Evolutionary conservation across 352 stramenopile genomes (phyloP).

Genomic region (Pythium myriotylum): DNA sequence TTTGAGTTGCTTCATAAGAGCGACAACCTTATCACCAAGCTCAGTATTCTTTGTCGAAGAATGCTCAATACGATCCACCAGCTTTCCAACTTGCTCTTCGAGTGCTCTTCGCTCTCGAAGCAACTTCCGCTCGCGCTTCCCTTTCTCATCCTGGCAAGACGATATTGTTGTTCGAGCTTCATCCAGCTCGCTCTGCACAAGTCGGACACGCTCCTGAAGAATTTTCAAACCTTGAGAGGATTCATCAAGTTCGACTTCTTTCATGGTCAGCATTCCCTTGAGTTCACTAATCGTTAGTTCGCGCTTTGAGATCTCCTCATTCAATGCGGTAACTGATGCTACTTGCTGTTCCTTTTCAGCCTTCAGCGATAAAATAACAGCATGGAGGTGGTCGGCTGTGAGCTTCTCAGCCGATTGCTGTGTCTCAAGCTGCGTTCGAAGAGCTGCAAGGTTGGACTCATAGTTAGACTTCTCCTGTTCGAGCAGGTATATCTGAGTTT

Average conservation of each 20-base stretch:
- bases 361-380: constrained; percentile 37
- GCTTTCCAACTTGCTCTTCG: constrained; percentile 48
- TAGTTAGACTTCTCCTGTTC: constrained; percentile 26
- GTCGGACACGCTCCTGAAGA: constrained; percentile 38
- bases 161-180: constrained; percentile 33
- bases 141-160: constrained; percentile 40
- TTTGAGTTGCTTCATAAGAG: constrained; percentile 58
- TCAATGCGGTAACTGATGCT: constrained; percentile 14
- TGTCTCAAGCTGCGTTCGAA: constrained; percentile 9
- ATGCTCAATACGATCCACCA: constrained; percentile 60
- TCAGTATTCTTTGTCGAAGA: constrained; percentile 54
- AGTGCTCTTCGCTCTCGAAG: constrained; percentile 60
- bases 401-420: constrained; percentile 5
- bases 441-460: not conserved
- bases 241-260: constrained; percentile 46
- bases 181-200: constrained; percentile 32
- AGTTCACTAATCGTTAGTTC: constrained; percentile 40
- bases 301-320: constrained; percentile 4
- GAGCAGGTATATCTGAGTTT: constrained; percentile 14
- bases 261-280: constrained; percentile 42
- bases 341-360: constrained; percentile 38
- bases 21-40: constrained; percentile 63
- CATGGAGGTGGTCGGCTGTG: not conserved
- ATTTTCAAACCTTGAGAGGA: constrained; percentile 20
- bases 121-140: constrained; percentile 53